phyloP scores from a whole-genome alignment of 78 protist genomes.

The Chrysochromulina parva region DNA sequence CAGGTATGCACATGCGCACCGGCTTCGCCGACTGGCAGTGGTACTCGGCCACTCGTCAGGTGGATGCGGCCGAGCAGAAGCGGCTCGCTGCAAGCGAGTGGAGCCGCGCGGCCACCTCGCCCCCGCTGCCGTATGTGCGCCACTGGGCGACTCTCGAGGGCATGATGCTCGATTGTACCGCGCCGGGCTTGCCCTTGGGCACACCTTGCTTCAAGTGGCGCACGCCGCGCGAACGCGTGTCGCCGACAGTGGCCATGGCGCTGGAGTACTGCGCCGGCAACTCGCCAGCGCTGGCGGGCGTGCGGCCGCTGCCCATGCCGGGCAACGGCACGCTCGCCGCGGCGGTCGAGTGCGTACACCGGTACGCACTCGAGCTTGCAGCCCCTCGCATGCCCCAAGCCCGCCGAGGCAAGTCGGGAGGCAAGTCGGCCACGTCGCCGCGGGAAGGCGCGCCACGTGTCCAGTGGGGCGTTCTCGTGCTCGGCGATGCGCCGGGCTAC shows the following conservation, averaged over 20 bases:
- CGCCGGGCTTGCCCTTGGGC: not conserved
- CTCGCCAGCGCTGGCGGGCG: too few species aligned
- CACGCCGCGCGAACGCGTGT: too few species aligned
- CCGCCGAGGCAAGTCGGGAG: too few species aligned
- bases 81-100: not conserved
- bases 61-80: not conserved
- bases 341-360: not conserved
- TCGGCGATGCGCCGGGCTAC: not conserved
- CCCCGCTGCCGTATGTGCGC: not conserved
- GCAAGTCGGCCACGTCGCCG: too few species aligned
- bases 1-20: not conserved
- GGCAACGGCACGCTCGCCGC: conserved; percentile 15
- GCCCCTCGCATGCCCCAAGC: too few species aligned
- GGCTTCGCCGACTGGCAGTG: conserved; percentile 16
- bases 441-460: not conserved
- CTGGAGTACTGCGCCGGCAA: too few species aligned
- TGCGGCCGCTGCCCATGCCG: not conserved
- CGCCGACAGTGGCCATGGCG: too few species aligned
- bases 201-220: too few species aligned
- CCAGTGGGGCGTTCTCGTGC: conserved; percentile 6
- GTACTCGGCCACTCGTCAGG: not conserved
- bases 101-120: not conserved
- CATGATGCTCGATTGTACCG: not conserved
- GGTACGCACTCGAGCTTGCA: not conserved
- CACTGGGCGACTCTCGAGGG: not conserved